A percentile compares a stretch with the other conserved stretches of the same genome.
phyloP scores from a whole-genome alignment of 2,329 filamentous ascomycete genomes.

The Annulohypoxylon truncatum region DNA sequence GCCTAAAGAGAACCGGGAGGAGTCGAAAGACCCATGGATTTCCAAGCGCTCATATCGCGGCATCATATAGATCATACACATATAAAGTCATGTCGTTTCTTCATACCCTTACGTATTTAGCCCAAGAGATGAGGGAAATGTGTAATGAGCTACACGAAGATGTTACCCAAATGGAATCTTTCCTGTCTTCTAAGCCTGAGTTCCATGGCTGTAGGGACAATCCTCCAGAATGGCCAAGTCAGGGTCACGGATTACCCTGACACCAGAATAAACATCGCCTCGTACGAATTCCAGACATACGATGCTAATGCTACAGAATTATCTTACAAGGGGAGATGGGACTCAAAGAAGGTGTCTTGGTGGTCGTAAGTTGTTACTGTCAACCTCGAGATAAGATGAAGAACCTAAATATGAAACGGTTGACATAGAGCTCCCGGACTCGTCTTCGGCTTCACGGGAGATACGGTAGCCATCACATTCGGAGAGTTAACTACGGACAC shows the following conservation, averaged over 20 bases:
- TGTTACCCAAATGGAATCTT: conserved; percentile 30
- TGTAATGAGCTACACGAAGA: conserved; percentile 7
- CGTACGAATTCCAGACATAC: conserved; percentile 58
- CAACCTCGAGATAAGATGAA: background rate
- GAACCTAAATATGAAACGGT: conserved; percentile 1
- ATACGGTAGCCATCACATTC: conserved; percentile 65
- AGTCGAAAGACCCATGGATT: background rate
- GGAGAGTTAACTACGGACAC: conserved; percentile 62
- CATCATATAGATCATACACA: background rate
- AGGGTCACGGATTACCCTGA: conserved; percentile 55
- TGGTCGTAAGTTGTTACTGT: conserved; percentile 61
- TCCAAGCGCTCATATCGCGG: background rate
- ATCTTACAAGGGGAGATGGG: conserved; percentile 72
- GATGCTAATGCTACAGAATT: conserved; percentile 64
- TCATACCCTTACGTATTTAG: background rate
- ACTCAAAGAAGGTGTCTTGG: conserved; percentile 69
- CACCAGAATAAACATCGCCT: conserved; percentile 52
- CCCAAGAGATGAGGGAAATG: background rate
- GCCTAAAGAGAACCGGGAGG: background rate
- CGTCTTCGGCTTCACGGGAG: conserved; percentile 66
- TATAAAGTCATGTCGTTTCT: conserved; percentile 9
- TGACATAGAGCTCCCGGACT: conserved; percentile 61
- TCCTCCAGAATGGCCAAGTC: conserved; percentile 57
- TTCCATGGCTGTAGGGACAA: conserved; percentile 44
- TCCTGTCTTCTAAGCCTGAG: conserved; percentile 32